Evolutionary conservation across 352 stramenopile genomes (phyloP).

Genomic region (Phytophthora ramorum): DNA sequence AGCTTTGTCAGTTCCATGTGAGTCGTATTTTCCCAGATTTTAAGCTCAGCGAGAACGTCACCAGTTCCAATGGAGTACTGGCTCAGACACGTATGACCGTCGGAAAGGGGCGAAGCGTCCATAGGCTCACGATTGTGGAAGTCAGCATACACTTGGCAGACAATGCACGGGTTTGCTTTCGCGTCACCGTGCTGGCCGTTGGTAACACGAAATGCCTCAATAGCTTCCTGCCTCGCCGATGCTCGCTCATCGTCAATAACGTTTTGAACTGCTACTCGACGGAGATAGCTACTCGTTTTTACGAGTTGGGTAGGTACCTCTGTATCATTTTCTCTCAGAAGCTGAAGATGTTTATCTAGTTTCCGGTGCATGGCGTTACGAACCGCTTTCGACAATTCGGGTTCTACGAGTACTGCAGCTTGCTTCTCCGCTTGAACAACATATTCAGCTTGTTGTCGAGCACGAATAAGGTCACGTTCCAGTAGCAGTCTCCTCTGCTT

Average conservation of each 20-base stretch:
- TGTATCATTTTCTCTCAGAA: constrained; percentile 6
- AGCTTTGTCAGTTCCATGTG: not conserved
- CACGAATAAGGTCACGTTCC: not conserved
- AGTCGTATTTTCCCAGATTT: not conserved
- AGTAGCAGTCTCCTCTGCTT: not conserved
- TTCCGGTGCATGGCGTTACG: constrained; percentile 21
- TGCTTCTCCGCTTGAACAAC: constrained; percentile 6
- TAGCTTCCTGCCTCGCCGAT: constrained; percentile 4
- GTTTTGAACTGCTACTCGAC: not conserved
- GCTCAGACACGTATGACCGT: constrained; percentile 9
- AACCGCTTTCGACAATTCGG: constrained; percentile 22
- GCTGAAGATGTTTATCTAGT: constrained; percentile 8
- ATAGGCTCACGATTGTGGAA: not conserved
- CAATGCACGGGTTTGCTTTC: constrained; percentile 1
- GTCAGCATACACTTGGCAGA: constrained; percentile 8
- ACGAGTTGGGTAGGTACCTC: not conserved
- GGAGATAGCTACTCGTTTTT: constrained; percentile 3
- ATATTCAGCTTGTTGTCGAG: constrained; percentile 4
- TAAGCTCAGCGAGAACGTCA: not conserved
- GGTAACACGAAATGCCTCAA: constrained; percentile 4
- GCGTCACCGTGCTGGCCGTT: not conserved
- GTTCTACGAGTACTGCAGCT: not conserved
- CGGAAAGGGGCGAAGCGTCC: not conserved
- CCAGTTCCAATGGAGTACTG: not conserved
- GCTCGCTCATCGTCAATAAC: constrained; percentile 10